phyloP scores from a whole-genome alignment of 306 rosid genomes.

The Quercus suber region DNA sequence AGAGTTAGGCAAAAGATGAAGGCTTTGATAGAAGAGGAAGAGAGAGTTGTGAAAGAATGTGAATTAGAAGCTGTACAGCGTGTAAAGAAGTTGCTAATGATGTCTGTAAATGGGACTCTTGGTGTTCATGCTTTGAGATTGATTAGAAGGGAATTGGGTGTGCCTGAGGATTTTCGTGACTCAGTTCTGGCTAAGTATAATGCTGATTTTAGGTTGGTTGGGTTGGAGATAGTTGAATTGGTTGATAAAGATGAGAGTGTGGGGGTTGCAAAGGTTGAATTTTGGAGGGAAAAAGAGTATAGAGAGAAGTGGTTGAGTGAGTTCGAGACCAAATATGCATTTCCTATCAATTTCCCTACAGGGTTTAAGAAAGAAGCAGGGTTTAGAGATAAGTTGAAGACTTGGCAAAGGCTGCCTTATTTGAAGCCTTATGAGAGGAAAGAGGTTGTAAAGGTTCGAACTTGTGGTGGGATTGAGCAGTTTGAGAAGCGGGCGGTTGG shows the following conservation, averaged over 20 bases:
- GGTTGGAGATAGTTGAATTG: conserved; percentile 59
- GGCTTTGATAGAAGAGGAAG: conserved; percentile 44
- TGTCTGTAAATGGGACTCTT: conserved; percentile 54
- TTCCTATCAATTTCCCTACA: conserved; percentile 66
- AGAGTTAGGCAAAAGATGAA: conserved; percentile 39
- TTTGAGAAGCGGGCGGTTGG: conserved; percentile 75
- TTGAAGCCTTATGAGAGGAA: conserved; percentile 65
- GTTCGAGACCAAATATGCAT: conserved; percentile 63
- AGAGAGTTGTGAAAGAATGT: conserved; percentile 26
- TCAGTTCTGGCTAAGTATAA: conserved; percentile 50
- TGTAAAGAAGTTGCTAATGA: conserved; percentile 59
- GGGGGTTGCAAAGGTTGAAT: conserved; percentile 46
- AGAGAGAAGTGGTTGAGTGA: conserved; percentile 85
- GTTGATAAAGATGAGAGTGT: conserved; percentile 41
- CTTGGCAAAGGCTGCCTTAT: conserved; percentile 83
- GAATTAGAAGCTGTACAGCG: conserved; percentile 55
- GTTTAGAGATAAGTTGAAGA: conserved; percentile 61
- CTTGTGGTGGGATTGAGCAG: conserved; percentile 53
- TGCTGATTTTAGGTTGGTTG: conserved; percentile 47
- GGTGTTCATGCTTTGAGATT: conserved; percentile 68
- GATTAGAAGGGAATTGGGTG: conserved; percentile 63
- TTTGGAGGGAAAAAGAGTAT: conserved; percentile 71
- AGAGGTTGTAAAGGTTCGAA: conserved; percentile 30
- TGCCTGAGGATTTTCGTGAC: conserved; percentile 71
- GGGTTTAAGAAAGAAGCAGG: conserved; percentile 60